Percentiles rank a stretch among this genome's conserved stretches.
These are phyloP conservation scores for Paraconiothyrium sp. DNA, from an alignment of 2,329 filamentous ascomycete genomes.

Conservation along the genomic window DNA sequence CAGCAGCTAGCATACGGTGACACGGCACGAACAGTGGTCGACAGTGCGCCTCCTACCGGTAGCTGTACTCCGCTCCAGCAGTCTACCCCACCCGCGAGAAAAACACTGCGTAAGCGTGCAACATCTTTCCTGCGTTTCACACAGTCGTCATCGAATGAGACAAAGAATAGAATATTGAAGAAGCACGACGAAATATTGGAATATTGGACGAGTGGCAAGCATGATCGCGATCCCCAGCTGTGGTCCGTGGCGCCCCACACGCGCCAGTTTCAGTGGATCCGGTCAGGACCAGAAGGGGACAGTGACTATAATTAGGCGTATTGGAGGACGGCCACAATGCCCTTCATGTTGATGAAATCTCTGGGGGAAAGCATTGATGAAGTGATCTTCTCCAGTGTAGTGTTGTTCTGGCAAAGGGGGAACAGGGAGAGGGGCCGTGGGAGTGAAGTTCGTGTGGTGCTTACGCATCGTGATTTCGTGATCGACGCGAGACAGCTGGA, in stretches of 20 bases:
- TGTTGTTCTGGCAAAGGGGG: background rate
- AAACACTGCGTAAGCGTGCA: constrained; percentile 10
- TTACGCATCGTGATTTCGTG: constrained; percentile 5
- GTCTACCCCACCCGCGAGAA: background rate
- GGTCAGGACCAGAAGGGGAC: background rate
- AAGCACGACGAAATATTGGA: constrained; percentile 12
- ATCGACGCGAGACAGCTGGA: constrained; percentile 1
- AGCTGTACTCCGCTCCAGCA: constrained; percentile 7
- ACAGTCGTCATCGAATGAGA: constrained; percentile 1
- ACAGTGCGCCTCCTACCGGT: constrained; percentile 8
- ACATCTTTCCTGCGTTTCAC: background rate
- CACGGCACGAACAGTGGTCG: background rate
- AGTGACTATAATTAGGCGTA: constrained; percentile 10
- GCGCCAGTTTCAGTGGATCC: constrained; percentile 2
- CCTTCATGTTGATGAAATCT: background rate
- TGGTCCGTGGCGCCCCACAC: constrained; percentile 9
- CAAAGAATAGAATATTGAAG: background rate
- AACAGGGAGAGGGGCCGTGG: background rate
- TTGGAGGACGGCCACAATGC: constrained; percentile 3
- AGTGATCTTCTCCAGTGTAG: background rate
- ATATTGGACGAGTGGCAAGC: constrained; percentile 12
- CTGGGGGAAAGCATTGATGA: background rate
- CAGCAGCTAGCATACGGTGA: background rate
- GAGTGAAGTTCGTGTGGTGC: background rate
- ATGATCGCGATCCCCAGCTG: constrained; percentile 9